Evolutionary conservation across 352 stramenopile species (phyloP).

Genomic region (Sclerospora graminicola): DNA sequence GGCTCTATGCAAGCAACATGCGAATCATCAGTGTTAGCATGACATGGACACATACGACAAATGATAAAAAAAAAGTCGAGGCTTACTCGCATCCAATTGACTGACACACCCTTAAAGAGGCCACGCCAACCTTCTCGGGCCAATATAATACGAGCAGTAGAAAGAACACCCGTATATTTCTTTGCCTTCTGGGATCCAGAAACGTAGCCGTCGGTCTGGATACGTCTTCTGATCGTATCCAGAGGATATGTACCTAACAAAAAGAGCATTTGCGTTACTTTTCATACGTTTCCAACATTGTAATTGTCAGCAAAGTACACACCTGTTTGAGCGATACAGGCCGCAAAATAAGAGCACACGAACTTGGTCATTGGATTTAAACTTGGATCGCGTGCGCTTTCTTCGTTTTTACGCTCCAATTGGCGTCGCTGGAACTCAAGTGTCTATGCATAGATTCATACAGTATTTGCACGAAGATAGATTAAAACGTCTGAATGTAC

Average conservation of each 20-base stretch:
- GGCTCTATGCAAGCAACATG: slow-evolving; percentile 35
- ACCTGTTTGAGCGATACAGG: slow-evolving; percentile 80
- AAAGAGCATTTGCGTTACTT: too few species aligned
- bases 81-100: slow-evolving; percentile 82
- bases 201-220: slow-evolving; percentile 78
- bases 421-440: slow-evolving; percentile 34
- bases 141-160: slow-evolving; percentile 62
- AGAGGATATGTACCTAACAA: slow-evolving; percentile 68
- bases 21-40: not conserved
- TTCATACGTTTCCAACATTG: too few species aligned
- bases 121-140: slow-evolving; percentile 66
- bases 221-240: slow-evolving; percentile 75
- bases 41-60: not conserved
- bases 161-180: slow-evolving; percentile 58
- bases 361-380: slow-evolving; percentile 77
- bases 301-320: slow-evolving; percentile 2
- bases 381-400: slow-evolving; percentile 15
- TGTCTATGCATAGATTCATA: slow-evolving; percentile 15
- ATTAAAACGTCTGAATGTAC: not conserved
- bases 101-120: slow-evolving; percentile 79
- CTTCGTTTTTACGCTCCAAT: slow-evolving; percentile 16
- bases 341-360: slow-evolving; percentile 73
- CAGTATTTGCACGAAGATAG: not conserved
- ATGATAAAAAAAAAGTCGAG: not conserved
- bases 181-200: slow-evolving; percentile 27